Conservation (phyloP, 1,284 basidiomycete genomes). For the Cutaneotrichosporon dermatis region DNA sequence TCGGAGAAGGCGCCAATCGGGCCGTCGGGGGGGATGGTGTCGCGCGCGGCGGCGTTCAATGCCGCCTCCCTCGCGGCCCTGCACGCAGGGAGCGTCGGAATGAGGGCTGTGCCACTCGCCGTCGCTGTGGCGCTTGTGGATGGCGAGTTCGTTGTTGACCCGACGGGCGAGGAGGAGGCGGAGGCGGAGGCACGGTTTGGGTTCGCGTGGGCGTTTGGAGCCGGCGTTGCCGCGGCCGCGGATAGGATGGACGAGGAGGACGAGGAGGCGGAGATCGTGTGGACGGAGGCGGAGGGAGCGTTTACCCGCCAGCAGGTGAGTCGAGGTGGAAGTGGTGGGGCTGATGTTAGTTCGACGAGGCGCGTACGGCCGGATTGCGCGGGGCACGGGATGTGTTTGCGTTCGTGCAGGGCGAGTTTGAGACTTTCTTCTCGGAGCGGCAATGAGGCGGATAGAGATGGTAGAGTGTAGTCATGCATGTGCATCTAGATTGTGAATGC, state of each 20-base stretch:
- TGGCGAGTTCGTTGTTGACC: constrained; percentile 63
- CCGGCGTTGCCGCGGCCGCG: constrained; percentile 46
- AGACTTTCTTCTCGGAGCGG: constrained; percentile 5
- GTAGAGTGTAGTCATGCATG: not conserved
- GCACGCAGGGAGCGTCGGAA: constrained; percentile 48
- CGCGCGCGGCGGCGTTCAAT: constrained; percentile 55
- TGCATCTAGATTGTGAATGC: not conserved
- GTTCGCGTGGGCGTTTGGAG: constrained; percentile 50
- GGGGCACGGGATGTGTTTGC: constrained; percentile 27
- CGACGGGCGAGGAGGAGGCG: constrained; percentile 59
- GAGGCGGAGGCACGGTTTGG: constrained; percentile 59
- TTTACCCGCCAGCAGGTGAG: constrained; percentile 21
- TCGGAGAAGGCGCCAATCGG: not conserved
- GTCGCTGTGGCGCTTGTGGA: constrained; percentile 47
- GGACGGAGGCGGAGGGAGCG: constrained; percentile 46
- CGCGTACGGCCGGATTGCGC: constrained; percentile 19
- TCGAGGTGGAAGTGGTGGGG: no score
- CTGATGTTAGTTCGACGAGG: constrained; percentile 24
- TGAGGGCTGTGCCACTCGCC: constrained; percentile 49
- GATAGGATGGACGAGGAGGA: constrained; percentile 35
- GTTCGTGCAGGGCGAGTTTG: constrained; percentile 6
- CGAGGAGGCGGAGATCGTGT: constrained; percentile 51
- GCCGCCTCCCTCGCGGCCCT: constrained; percentile 51
- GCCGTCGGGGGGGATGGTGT: constrained; percentile 11
- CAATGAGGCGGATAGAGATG: not conserved